These are phyloP conservation scores for Camellia japonica DNA, from an alignment of 148 eudicot species.

Conservation along the genomic window DNA sequence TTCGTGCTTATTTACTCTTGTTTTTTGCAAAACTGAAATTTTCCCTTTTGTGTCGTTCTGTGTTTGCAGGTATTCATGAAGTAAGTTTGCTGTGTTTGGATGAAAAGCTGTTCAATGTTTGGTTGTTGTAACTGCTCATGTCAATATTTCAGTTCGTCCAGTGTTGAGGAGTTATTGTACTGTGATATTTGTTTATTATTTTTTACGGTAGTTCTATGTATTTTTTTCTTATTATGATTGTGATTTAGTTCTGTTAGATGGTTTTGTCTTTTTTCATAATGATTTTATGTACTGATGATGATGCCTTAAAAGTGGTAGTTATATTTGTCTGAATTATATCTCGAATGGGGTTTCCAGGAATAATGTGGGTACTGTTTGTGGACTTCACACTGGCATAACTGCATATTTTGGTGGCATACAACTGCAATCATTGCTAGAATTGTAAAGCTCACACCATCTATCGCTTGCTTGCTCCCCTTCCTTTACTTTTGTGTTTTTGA, in stretches of 20 bases:
- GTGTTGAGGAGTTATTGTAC: not conserved
- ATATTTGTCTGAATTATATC: not conserved
- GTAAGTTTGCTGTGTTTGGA: conserved; percentile 52
- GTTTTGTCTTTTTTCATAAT: not conserved
- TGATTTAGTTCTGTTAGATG: not conserved
- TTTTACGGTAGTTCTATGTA: not conserved
- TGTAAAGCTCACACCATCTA: not conserved
- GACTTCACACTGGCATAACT: not conserved
- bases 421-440: not conserved
- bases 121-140: not conserved
- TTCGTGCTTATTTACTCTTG: not conserved
- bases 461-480: not conserved
- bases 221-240: not conserved
- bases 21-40: not conserved
- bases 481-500: not conserved
- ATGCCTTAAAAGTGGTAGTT: not conserved
- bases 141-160: not conserved
- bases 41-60: conserved; percentile 16
- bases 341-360: not conserved
- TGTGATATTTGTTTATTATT: not conserved
- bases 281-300: not conserved
- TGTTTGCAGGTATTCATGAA: conserved; percentile 94
- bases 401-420: not conserved
- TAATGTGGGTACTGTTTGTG: conserved; percentile 5
- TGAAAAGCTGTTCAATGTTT: conserved; percentile 7